Percentiles rank a stretch among this genome's conserved stretches.
These are phyloP conservation scores for Lobosporangium transversale DNA, from an alignment of 192 early-diverging fungal genomes.

Conservation along the genomic window DNA sequence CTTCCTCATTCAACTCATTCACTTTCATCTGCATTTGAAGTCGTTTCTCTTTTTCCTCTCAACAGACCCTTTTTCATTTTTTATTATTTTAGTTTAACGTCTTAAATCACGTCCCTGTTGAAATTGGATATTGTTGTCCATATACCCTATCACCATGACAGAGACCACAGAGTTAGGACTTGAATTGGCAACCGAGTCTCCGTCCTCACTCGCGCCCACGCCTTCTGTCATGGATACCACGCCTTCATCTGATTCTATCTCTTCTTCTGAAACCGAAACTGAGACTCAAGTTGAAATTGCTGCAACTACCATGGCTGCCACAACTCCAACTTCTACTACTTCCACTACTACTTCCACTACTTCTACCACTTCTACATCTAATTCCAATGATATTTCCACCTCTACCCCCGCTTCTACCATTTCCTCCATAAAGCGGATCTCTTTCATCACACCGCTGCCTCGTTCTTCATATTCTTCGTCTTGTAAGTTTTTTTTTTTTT, in stretches of 20 bases:
- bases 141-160: slow-evolving; percentile 5
- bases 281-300: too few species aligned
- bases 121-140: too few species aligned
- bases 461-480: slow-evolving; percentile 1
- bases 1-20: slow-evolving; percentile 3
- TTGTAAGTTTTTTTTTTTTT: slow-evolving; percentile 34
- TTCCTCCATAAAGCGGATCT: slow-evolving; percentile 15
- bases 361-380: not conserved
- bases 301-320: not conserved
- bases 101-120: too few species aligned
- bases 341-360: not conserved
- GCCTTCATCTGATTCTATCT: too few species aligned
- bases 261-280: too few species aligned
- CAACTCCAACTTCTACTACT: not conserved
- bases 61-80: not conserved
- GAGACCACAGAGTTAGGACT: too few species aligned
- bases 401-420: not conserved
- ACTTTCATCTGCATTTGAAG: not conserved
- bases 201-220: slow-evolving; percentile 2
- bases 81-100: not conserved
- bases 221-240: not conserved
- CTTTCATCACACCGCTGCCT: slow-evolving; percentile 14
- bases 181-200: slow-evolving; percentile 10
- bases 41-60: not conserved
- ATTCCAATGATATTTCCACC: slow-evolving; percentile 2